Conservation (phyloP, 2,329 filamentous ascomycete genomes). For the Clonostachys rosea region DNA sequence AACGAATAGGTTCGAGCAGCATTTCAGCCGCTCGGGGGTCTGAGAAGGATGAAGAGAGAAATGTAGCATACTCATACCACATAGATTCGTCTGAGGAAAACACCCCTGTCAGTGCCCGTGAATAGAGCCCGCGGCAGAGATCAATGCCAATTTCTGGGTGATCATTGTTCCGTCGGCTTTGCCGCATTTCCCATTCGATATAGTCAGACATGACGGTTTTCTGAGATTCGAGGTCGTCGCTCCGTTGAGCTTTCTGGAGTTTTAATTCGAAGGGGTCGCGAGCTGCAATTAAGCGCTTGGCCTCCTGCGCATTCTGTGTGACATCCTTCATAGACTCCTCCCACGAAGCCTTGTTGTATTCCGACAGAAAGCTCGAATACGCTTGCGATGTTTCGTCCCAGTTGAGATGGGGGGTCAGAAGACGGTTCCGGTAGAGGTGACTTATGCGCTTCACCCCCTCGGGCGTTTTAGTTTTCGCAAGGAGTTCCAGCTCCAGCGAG, state of each 20-base stretch:
- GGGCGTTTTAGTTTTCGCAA: conserved; percentile 49
- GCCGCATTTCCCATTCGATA: conserved; percentile 76
- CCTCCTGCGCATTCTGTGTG: conserved; percentile 56
- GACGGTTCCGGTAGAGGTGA: conserved; percentile 64
- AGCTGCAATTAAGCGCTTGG: conserved; percentile 56
- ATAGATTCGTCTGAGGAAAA: conserved; percentile 70
- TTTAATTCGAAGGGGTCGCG: conserved; percentile 67
- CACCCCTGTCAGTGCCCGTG: conserved; percentile 65
- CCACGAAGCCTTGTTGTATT: conserved; percentile 66
- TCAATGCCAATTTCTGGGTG: conserved; percentile 37
- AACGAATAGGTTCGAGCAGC: conserved; percentile 68
- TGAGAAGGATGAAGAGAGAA: conserved; percentile 49
- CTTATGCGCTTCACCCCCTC: conserved; percentile 61
- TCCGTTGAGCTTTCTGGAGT: conserved; percentile 52
- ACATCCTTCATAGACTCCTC: conserved; percentile 69
- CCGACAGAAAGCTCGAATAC: conserved; percentile 71
- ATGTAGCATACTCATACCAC: conserved; percentile 83
- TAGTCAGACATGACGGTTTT: conserved; percentile 59
- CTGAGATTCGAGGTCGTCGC: conserved; percentile 51
- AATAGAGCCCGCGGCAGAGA: conserved; percentile 65
- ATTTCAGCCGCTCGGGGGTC: conserved; percentile 27
- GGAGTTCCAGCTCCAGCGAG: conserved; percentile 64
- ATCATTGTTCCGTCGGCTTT: conserved; percentile 46
- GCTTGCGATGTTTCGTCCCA: conserved; percentile 73
- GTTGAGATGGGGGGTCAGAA: conserved; percentile 67